phyloP scores from a whole-genome alignment of 2,329 filamentous ascomycete species.

The Pseudogymnoascus sp. region DNA sequence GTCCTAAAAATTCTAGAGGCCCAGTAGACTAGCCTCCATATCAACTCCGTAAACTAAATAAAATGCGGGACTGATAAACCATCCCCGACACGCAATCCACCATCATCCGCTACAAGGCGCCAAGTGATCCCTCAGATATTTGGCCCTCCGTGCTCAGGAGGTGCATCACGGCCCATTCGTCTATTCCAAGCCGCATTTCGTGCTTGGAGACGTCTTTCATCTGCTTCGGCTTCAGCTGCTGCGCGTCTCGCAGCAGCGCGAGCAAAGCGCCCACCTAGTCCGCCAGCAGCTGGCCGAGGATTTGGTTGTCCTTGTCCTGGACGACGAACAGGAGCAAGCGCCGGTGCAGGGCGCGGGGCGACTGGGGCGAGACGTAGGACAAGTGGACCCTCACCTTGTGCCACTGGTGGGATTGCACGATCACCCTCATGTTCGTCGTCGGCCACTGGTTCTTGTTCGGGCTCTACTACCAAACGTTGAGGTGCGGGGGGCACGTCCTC shows the following conservation, averaged over 20 bases:
- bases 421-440: neutral
- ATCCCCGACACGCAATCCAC: too few species aligned
- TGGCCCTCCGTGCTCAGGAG: neutral
- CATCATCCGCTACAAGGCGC: neutral
- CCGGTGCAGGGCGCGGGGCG: constrained; percentile 16
- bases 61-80: neutral
- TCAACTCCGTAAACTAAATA: neutral
- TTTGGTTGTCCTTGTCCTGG: neutral
- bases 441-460: constrained; percentile 10
- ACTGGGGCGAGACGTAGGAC: constrained; percentile 28
- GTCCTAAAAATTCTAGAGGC: neutral
- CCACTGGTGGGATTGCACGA: constrained; percentile 2
- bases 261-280: neutral
- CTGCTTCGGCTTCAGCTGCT: constrained; percentile 1
- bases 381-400: constrained; percentile 27
- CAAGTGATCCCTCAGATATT: neutral
- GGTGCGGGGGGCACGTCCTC: neutral
- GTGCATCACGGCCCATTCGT: neutral
- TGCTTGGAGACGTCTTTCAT: neutral
- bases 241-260: neutral
- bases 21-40: neutral
- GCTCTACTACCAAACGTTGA: neutral
- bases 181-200: constrained; percentile 6
- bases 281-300: neutral
- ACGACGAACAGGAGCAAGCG: constrained; percentile 15